Evolutionary conservation across 2,329 filamentous ascomycete genomes (phyloP), one percentile per base, ranked within the genome.

Genomic region (Zasmidium angulare): DNA sequence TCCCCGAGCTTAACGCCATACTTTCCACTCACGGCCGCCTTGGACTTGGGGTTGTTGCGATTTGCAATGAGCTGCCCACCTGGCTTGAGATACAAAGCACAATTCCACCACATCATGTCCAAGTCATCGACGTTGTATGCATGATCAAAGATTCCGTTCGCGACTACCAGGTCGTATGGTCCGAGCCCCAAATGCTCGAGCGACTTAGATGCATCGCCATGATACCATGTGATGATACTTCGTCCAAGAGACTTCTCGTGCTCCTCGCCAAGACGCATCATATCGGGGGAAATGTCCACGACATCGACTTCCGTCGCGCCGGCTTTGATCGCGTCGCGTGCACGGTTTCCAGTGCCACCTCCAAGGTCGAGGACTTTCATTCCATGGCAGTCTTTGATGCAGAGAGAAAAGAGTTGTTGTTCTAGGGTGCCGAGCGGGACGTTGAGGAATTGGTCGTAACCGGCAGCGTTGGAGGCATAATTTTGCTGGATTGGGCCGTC

Each of bases 271-370:
- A 19, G 10, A 21, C 14, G 3, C 20, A 55, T 46, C 53, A 55
- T 55, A 17, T 55, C 53, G n/a, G 36, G 43, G 4, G 53, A 55
- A 20, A 55, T 55, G 24, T 55, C 53, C 14, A 55, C 43, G 2
- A 24, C 46, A 31, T 55, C 53, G 22, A 55, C 43, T 11, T 48
- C 36, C n/a, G 21, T 21, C 7, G 53, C 53, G 21, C 53, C 53
- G 19, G 40, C 40, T 1, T 24, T 21, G 21, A 55, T 40, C 1
- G 53, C 53, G n/a, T 55, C 46, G 7, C 53, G 53, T 1, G 53
- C 53, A 3, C 46, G 40, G 2, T 47, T 23, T 19, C 23, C 53
- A 21, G 43, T 49, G 1, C 53, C 53, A 22, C 40, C 46, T n/a
- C 53, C 53, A 11, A 55, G 43, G 46, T 55, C 53, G 24, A 55